Evolutionary conservation across 257 asterid genomes (phyloP), one percentile per base, ranked within the genome.

Genomic region (Craterostigma plantagineum): DNA sequence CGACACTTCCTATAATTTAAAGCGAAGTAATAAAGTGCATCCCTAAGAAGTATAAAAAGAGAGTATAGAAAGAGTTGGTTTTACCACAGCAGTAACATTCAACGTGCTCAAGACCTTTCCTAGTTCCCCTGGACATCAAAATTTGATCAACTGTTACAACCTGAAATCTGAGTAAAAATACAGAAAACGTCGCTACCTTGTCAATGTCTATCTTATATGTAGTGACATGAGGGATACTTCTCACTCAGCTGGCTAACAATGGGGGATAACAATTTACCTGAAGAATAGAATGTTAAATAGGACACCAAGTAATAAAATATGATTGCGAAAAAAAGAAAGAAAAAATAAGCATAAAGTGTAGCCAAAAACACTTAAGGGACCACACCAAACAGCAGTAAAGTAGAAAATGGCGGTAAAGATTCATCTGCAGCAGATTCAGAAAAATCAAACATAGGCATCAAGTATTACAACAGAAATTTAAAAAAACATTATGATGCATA

Each of bases 301-400:
- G 2, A 2, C 6, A 6, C 2, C 30, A 23, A 2, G 30, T 23
- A 2, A 2, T 2, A 23, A 23, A 2, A 23, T 23, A 23, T 23
- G 30, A 23, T 6, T 23, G 30, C 30, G 4, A 23, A 23, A 23
- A 23, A 23, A n/a, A n/a, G n/a, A n/a, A n/a, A n/a, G n/a, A 23
- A 23, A 23, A 6, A 6, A 23, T 23, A 6, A 23, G n/a, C 42
- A 14, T 18, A 61, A 14, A 47, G 7, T 10, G 42, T n/a, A 38
- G 15, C 13, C 4, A 63, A 23, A 43, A 49, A 33, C 38, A 56
- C 92, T 79, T 79, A 90, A 90, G 46, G 99, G 99, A 44, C 81
- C 92, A 55, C 99, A 90, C 99, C 99, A 90, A 65, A 58, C 92
- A 16, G 99, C 99, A 4, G 99, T 90, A 39, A 76, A 90, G 75